Conservation (phyloP, 2,329 filamentous ascomycete genomes). For the Xylariaceae sp. region DNA sequence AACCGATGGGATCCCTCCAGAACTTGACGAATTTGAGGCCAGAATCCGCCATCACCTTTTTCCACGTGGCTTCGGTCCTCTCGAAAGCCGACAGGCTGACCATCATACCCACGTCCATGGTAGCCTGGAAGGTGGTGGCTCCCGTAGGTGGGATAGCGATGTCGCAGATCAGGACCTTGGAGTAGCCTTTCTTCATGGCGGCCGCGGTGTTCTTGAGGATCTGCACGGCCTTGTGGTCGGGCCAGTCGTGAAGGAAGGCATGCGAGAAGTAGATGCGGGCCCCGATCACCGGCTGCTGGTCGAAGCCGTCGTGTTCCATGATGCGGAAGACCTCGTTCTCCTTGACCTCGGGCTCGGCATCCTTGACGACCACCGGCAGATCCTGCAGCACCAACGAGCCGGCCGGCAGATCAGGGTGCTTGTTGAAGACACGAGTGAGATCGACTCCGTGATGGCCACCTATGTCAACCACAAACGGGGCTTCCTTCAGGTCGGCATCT, state of each 20-base stretch:
- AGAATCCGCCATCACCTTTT: constrained; percentile 9
- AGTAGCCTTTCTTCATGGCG: constrained; percentile 27
- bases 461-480: constrained; percentile 29
- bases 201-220: constrained; percentile 26
- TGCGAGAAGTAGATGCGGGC: constrained; percentile 26
- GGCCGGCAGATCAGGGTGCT: constrained; percentile 21
- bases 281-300: constrained; percentile 21
- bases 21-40: constrained; percentile 13
- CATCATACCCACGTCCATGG: constrained; percentile 17
- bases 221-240: constrained; percentile 21
- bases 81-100: constrained; percentile 10
- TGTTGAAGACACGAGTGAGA: constrained; percentile 22
- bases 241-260: constrained; percentile 33
- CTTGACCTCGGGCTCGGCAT: constrained; percentile 1
- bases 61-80: constrained; percentile 15
- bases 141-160: constrained; percentile 29
- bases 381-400: constrained; percentile 32
- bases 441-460: constrained; percentile 34
- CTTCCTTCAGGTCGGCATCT: constrained; percentile 16
- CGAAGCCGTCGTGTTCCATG: constrained; percentile 26
- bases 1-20: constrained; percentile 11
- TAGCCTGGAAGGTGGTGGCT: constrained; percentile 17
- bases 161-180: constrained; percentile 36
- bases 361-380: constrained; percentile 22
- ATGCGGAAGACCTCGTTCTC: constrained; percentile 16